Percentiles rank a stretch among this genome's conserved stretches.
phyloP scores from a whole-genome alignment of 176 grass and related monocot genomes.

The Canna indica region DNA sequence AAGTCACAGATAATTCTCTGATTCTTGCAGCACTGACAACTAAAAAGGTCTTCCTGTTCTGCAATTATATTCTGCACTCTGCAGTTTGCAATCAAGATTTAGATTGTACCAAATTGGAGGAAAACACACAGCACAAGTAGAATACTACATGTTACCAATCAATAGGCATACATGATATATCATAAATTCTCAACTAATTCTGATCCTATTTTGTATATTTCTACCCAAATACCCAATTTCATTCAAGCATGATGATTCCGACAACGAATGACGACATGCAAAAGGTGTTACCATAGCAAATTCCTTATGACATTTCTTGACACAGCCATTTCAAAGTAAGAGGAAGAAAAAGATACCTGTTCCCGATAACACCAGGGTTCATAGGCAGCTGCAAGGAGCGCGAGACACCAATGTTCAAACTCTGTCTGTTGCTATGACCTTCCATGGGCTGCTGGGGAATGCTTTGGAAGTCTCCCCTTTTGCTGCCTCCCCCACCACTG shows the following conservation, averaged over 20 bases:
- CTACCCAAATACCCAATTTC: not conserved
- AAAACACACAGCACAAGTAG: not conserved
- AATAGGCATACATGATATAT: not conserved
- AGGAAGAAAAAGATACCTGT: conserved; percentile 28
- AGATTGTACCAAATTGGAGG: not conserved
- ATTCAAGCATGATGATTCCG: not conserved
- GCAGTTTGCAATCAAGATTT: not conserved
- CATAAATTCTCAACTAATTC: not conserved
- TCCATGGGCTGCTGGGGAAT: conserved; percentile 30
- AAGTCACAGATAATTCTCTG: not conserved
- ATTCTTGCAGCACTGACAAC: not conserved
- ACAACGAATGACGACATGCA: not conserved
- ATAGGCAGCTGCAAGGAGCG: conserved; percentile 51
- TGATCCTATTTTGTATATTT: not conserved
- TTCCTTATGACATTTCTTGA: not conserved
- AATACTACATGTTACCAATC: not conserved
- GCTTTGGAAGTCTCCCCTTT: conserved; percentile 20
- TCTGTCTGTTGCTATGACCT: conserved; percentile 25
- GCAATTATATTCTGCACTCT: no score
- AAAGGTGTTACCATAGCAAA: not conserved
- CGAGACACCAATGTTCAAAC: conserved; percentile 43
- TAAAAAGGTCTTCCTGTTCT: not conserved
- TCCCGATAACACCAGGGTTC: conserved; percentile 34
- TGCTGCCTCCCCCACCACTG: conserved; percentile 7
- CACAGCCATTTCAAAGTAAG: not conserved